These are phyloP conservation scores for Mallotus repandus DNA, from an alignment of 441 rosid genomes.

Conservation along the genomic window DNA sequence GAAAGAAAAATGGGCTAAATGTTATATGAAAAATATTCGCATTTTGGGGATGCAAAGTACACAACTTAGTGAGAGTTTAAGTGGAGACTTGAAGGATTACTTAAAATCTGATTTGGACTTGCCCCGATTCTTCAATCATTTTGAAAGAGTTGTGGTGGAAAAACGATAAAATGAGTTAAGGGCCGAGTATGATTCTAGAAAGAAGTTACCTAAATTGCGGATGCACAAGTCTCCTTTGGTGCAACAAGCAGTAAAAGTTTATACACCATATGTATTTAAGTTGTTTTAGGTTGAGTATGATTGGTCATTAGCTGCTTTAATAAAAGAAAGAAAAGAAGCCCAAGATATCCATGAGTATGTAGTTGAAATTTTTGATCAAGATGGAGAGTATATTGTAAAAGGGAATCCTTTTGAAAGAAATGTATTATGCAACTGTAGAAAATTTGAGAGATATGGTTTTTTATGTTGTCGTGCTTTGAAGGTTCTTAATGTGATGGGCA, in stretches of 20 bases:
- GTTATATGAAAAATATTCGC: neutral
- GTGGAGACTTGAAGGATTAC: neutral
- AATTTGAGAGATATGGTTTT: neutral
- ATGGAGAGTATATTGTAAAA: neutral
- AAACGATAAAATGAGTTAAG: neutral
- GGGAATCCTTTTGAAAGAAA: neutral
- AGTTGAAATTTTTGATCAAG: neutral
- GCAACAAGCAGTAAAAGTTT: neutral
- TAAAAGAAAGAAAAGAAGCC: neutral
- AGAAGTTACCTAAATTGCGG: neutral
- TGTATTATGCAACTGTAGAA: neutral
- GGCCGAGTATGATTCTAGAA: neutral
- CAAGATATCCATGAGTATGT: neutral
- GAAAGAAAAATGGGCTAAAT: slow-evolving; percentile 7
- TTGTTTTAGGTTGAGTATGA: neutral
- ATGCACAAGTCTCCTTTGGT: neutral
- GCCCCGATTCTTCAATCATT: neutral
- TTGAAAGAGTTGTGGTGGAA: neutral
- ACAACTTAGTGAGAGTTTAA: neutral
- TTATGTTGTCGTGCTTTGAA: slow-evolving; percentile 6
- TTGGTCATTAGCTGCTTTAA: neutral
- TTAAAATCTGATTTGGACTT: neutral
- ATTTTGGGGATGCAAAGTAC: slow-evolving; percentile 4
- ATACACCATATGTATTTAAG: neutral
- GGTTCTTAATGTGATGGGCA: slow-evolving; percentile 10